Base-by-base conservation (phyloP, 2,329 filamentous ascomycete species). In the Geosmithia flava region DNA sequence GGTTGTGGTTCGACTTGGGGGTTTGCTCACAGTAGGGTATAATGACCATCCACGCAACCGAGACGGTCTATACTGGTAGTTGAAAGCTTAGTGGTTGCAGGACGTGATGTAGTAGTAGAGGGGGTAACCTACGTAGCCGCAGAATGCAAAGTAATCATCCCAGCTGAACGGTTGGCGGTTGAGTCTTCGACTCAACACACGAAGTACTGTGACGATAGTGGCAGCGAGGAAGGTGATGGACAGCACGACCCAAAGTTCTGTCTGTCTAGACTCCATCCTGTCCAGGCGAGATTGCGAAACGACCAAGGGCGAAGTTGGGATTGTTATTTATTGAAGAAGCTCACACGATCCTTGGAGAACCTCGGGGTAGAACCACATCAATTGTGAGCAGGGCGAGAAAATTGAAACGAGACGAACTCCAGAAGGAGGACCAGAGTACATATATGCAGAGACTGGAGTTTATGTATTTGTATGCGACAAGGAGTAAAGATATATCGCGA, bases 121-220 rank as follows among this genome's bases (percentile, higher is more conserved):
- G 44, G 15, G n/a, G 45, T 10, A 37, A 50, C 49, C 29, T 41
- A 50, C 49, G 46, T 37, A 50, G 20, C 49, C 46, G 42, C 46
- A 48, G 33, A 50, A 41, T 19, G 46, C 47, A 44, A 50, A 50
- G 43, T 50, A 50, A 39, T 50, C 49, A 46, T 50, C 49, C 49
- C 49, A 50, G n/a, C 42, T 43, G 20, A 50, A 41, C 13, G 46
- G 23, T 20, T 40, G 45, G 42, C 47, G 30, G 23, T 47, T 50
- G 42, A 50, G 49, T 27, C 43, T 41, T 43, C 49, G 49, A 44
- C 49, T 50, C 39, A 50, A 15, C 37, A 50, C 20, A 33, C 49
- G 46, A 23, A 50, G 49, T n/a, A 50, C 27, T 19, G 47, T 50
- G 46, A 48, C 44, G 23, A 46, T 46, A 13, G 46, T 48, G 33